Evolutionary conservation across 805 yeast genomes (phyloP).

Genomic region (Cyberlindnera euphorbiae): DNA sequence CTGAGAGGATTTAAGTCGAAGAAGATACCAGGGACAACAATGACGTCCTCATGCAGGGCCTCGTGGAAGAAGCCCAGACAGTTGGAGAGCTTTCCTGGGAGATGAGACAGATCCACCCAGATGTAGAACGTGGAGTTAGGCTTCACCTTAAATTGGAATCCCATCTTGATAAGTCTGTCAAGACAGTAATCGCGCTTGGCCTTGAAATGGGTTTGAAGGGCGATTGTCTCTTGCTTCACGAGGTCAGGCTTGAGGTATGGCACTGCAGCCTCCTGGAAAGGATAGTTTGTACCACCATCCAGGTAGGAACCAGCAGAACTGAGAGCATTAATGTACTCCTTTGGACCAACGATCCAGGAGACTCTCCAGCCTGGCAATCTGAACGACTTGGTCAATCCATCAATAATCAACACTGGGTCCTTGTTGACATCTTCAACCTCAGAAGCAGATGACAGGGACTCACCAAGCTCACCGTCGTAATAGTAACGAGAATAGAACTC

Average conservation of each 20-base stretch:
- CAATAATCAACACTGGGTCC: conserved; percentile 56
- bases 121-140: conserved; percentile 58
- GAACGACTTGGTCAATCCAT: conserved; percentile 58
- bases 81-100: conserved; percentile 52
- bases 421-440: conserved; percentile 48
- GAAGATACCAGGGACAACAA: conserved; percentile 60
- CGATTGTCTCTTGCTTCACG: conserved; percentile 50
- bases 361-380: conserved; percentile 63
- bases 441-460: conserved; percentile 46
- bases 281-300: conserved; percentile 59
- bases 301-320: conserved; percentile 55
- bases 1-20: conserved; percentile 54
- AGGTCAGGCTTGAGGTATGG: conserved; percentile 47
- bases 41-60: conserved; percentile 53
- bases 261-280: conserved; percentile 56
- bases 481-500: conserved; percentile 58
- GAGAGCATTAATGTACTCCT: conserved; percentile 49
- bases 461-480: conserved; percentile 50
- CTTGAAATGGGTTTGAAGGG: conserved; percentile 52
- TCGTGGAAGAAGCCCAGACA: conserved; percentile 62
- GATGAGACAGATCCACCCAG: conserved; percentile 52
- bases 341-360: conserved; percentile 62
- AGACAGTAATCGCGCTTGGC: conserved; percentile 54
- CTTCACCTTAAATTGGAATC: conserved; percentile 43
- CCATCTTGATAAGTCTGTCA: conserved; percentile 45